Percentiles rank a stretch among this genome's conserved stretches.
phyloP scores from a whole-genome alignment of 257 asterid species.

The Solanum chmielewskii region DNA sequence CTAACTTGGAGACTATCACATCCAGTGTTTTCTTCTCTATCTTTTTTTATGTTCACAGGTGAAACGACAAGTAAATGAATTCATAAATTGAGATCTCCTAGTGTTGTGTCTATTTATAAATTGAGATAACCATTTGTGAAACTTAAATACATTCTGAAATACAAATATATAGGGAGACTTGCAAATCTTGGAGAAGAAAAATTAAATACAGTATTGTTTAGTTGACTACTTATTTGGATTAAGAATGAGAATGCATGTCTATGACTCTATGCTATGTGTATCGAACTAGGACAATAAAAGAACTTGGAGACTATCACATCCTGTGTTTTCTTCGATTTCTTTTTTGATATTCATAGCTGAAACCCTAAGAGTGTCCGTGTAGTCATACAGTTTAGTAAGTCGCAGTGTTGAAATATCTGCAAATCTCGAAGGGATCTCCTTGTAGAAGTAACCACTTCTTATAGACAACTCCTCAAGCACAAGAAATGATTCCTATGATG shows the following conservation, averaged over 20 bases:
- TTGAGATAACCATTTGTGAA: too few species aligned
- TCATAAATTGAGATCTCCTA: neutral
- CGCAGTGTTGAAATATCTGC: neutral
- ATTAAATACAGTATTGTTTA: too few species aligned
- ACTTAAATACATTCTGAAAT: too few species aligned
- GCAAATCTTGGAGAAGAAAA: too few species aligned
- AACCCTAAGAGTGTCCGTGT: rapidly evolving
- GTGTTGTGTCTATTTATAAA: too few species aligned
- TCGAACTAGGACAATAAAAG: too few species aligned
- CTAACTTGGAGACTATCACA: neutral
- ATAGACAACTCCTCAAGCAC: neutral
- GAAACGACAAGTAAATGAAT: neutral
- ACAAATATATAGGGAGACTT: too few species aligned
- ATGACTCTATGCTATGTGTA: too few species aligned
- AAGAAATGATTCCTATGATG: neutral
- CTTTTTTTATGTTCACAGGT: neutral
- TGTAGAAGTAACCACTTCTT: neutral
- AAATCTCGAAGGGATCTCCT: neutral
- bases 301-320: neutral
- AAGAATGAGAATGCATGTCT: too few species aligned
- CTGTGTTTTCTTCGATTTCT: neutral
- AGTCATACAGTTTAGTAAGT: neutral
- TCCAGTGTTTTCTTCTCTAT: neutral
- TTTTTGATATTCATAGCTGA: neutral
- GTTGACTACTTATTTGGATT: too few species aligned